Percentiles rank a stretch among this genome's conserved stretches.
phyloP scores from a whole-genome alignment of 2,329 filamentous ascomycete species.

The Pseudogymnoascus sp. region DNA sequence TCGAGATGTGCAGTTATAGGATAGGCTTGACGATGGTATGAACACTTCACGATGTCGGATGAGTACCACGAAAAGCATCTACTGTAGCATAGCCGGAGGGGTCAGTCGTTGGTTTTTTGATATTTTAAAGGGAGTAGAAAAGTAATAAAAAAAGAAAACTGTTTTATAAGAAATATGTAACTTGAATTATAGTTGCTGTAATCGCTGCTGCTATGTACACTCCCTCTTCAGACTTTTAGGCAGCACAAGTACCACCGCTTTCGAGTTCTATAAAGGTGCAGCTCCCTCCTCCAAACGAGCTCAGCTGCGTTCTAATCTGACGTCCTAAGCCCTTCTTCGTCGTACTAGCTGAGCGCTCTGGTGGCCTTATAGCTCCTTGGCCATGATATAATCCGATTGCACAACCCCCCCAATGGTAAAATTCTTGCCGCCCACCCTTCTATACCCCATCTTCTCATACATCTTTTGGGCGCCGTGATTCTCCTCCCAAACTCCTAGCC shows the following conservation, averaged over 20 bases:
- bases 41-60: neutral
- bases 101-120: neutral
- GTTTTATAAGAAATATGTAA: neutral
- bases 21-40: conserved; percentile 5
- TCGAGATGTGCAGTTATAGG: neutral
- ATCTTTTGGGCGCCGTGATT: conserved; percentile 32
- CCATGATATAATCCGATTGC: conserved; percentile 37
- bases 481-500: conserved; percentile 42
- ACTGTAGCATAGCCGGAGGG: conserved; percentile 1
- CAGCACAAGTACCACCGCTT: neutral
- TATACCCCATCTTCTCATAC: conserved; percentile 36
- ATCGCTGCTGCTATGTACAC: neutral
- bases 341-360: neutral
- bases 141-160: neutral
- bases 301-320: neutral
- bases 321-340: neutral
- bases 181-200: neutral
- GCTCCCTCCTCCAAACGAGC: neutral
- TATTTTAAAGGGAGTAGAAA: neutral
- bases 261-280: neutral
- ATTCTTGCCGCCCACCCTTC: conserved; percentile 32
- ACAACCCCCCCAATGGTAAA: conserved; percentile 34
- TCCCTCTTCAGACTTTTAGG: neutral
- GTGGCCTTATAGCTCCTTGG: conserved; percentile 25
- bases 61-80: neutral